Base-by-base conservation (phyloP, 1,139 yeast species). In the Pichia sp. region DNA sequence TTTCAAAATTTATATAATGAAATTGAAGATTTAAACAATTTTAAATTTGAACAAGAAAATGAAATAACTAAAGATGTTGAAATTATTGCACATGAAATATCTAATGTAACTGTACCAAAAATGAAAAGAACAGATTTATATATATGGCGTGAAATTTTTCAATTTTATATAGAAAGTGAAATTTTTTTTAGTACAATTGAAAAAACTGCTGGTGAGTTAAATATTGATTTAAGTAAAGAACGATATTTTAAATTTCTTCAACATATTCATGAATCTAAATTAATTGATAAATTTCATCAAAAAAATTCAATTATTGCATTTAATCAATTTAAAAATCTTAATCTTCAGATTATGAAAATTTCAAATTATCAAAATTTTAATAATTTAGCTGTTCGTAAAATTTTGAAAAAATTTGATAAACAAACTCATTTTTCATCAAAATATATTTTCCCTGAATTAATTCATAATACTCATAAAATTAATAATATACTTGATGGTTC, bases 351-450 rank as follows among this genome's bases (percentile, higher is more conserved):
- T 24, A 55, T 81, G 29, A 76, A 76, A 51, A 72, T 78, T 8
- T 64, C 79, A 28, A 75, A 76, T 50, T 82, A 78, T 54, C 85
- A 80, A 54, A 65, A 72, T 9, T 68, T 81, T 43, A 82, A 82
- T 55, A 66, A 74, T 22, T 69, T 75, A 36, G 91, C 91, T 1
- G 69, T 80, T 31, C 63, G 72, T 20, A 82, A 82, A 58, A 82
- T 82, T 47, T 63, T 81, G 52, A 82, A 82, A 56, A 82, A 82
- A 55, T 82, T 82, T 52, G 88, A 82, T 53, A 82, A 82, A 57
- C 81, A 76, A 51, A 82, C 91, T 0, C 66, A 77, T 3, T 62
- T 82, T 28, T 70, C 73, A 23, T 68, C 80, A 2, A 68, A 72
- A 33, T 45, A 60, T 13, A 58, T 65, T 33, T 71, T 77, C 44